Evolutionary conservation across 257 asterid genomes (phyloP), one percentile per base, ranked within the genome.

Genomic region (Nemophila menziesii): DNA sequence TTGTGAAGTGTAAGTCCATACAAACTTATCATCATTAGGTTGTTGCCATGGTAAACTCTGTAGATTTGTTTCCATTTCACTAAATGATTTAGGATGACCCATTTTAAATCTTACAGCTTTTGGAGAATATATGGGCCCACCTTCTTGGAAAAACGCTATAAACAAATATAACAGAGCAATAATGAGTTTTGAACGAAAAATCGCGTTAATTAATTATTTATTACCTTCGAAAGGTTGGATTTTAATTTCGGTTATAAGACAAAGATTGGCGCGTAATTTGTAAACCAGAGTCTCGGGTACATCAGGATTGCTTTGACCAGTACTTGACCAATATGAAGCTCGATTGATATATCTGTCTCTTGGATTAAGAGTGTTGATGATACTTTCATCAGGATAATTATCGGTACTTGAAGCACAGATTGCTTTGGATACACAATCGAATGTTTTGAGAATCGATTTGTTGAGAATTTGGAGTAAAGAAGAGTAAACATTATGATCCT

Each of bases 301-400:
- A 52, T 46, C 56, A 23, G 93, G 86, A 66, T 84, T 45, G 33
- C 62, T 66, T 22, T 80, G 80, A 27, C 96, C 94, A 72, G 48
- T 67, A 57, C 94, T 81, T 16, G 98, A 89, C 96, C 94, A 81
- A 65, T 84, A 84, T 2, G 82, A 79, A 46, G 80, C 72, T 58
- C 73, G 46, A 44, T 61, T 22, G 4, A 47, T 21, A 49, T 53
- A 51, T 48, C 77, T 64, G 49, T 70, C 87, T 52, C 67, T 63
- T 36, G n/a, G 87, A 41, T 43, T 65, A 48, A 84, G 69, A 46
- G 96, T 89, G 55, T 76, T 62, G 34, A 51, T 52, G 9, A 84
- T 34, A 52, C 93, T 72, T 67, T 89, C 94, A 12, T 46, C 64
- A 0, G 92, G 94, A 67, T 67, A 70, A 55, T 64, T 57, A 54